Conservation (phyloP, 345 rosid species). For the Eutrema heterophyllum region DNA sequence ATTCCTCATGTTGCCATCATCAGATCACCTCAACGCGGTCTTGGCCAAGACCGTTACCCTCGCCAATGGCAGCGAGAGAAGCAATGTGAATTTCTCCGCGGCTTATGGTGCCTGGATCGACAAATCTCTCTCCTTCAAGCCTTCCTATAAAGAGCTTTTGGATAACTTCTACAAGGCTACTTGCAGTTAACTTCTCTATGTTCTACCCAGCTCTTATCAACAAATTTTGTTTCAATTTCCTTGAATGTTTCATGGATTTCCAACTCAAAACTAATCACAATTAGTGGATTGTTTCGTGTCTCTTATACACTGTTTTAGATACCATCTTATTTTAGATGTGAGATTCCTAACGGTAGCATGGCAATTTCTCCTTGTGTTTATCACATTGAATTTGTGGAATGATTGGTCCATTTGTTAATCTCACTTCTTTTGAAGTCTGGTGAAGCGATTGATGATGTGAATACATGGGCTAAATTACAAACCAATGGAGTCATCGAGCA, state of each 20-base stretch:
- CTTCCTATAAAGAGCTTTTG: conserved; percentile 50
- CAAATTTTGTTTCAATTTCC: background rate
- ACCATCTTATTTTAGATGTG: too few relatives aligned
- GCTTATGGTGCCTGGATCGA: conserved; percentile 67
- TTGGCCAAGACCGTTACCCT: conserved; percentile 24
- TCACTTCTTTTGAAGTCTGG: conserved; percentile 35
- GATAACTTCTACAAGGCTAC: conserved; percentile 50
- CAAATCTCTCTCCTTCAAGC: conserved; percentile 42
- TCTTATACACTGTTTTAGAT: too few relatives aligned
- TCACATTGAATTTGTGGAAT: background rate
- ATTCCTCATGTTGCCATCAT: conserved; percentile 53
- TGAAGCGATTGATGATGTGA: conserved; percentile 49
- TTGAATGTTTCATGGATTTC: too few relatives aligned
- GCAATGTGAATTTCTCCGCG: conserved; percentile 46
- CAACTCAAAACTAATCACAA: too few relatives aligned
- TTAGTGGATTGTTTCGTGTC: too few relatives aligned
- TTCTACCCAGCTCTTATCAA: background rate
- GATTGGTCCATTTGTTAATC: background rate
- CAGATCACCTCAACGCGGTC: conserved; percentile 44
- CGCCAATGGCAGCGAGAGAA: conserved; percentile 44
- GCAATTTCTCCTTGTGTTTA: too few relatives aligned
- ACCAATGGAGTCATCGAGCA: conserved; percentile 59
- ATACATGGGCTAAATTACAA: conserved; percentile 50
- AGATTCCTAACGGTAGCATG: too few relatives aligned
- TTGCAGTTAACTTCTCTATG: conserved; percentile 24